A percentile compares a stretch with the other conserved stretches of the same genome.
phyloP scores from a whole-genome alignment of 345 rosid genomes.

The Kandelia obovata region DNA sequence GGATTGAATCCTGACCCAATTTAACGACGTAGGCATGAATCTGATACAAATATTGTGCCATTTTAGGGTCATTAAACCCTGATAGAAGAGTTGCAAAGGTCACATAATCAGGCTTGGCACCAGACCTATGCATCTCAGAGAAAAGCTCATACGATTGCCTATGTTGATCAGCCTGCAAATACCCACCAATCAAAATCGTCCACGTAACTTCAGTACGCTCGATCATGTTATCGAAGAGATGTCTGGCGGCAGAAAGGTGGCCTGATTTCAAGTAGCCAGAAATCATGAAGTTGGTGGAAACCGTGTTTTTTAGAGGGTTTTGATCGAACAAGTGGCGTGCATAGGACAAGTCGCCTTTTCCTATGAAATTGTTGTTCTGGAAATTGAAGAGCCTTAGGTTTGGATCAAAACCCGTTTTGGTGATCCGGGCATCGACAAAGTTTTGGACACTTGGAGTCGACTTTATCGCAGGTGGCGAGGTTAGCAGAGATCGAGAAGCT shows the following conservation, averaged over 20 bases:
- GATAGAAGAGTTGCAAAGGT: slow-evolving; percentile 69
- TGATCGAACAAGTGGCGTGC: slow-evolving; percentile 76
- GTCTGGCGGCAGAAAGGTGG: slow-evolving; percentile 46
- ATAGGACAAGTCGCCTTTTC: slow-evolving; percentile 36
- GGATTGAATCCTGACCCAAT: slow-evolving; percentile 42
- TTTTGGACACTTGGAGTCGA: slow-evolving; percentile 17
- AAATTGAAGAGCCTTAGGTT: slow-evolving; percentile 60
- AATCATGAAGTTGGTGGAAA: slow-evolving; percentile 61
- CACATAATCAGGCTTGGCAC: slow-evolving; percentile 54
- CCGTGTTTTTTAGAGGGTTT: slow-evolving; percentile 67
- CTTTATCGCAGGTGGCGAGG: slow-evolving; percentile 8
- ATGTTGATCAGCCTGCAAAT: slow-evolving; percentile 38
- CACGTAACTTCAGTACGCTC: slow-evolving; percentile 64
- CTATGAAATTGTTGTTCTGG: slow-evolving; percentile 28
- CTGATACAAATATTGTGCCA: slow-evolving; percentile 39
- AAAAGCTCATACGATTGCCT: slow-evolving; percentile 59
- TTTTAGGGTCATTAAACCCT: slow-evolving; percentile 40
- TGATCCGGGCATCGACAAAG: slow-evolving; percentile 55
- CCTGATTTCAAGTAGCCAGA: slow-evolving; percentile 59
- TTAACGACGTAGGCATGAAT: slow-evolving; percentile 53
- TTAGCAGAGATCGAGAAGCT: slow-evolving; percentile 9
- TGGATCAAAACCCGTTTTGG: slow-evolving; percentile 77
- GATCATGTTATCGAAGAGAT: slow-evolving; percentile 48
- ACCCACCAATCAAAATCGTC: slow-evolving; percentile 86
- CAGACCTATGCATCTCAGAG: slow-evolving; percentile 44